Evolutionary conservation across 2,329 filamentous ascomycete genomes (phyloP).

Genomic region (Elsinoe batatas): DNA sequence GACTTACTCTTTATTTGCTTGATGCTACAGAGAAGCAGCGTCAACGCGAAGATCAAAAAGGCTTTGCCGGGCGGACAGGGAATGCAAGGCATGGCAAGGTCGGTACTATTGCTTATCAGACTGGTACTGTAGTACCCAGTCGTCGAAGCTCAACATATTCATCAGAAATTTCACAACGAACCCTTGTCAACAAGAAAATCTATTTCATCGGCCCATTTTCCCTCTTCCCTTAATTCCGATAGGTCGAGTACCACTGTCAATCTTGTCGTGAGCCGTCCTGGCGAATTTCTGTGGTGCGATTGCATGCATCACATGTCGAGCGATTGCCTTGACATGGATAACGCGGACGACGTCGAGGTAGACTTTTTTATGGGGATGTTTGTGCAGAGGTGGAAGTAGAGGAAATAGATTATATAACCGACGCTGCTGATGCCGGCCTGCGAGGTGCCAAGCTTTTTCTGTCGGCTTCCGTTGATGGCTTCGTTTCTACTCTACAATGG

Average conservation of each 20-base stretch:
- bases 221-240: neutral
- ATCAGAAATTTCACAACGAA: neutral
- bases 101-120: neutral
- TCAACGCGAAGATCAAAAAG: neutral
- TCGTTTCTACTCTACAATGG: neutral
- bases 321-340: neutral
- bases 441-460: neutral
- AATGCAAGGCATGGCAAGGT: neutral
- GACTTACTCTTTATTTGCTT: neutral
- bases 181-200: slow-evolving; percentile 1
- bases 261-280: neutral
- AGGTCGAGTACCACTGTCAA: neutral
- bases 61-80: neutral
- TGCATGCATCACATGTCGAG: neutral
- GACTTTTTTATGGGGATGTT: neutral
- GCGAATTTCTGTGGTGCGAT: neutral
- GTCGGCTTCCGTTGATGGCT: neutral
- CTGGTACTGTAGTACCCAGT: neutral
- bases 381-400: neutral
- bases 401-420: slow-evolving; percentile 1
- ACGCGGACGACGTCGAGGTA: slow-evolving; percentile 1
- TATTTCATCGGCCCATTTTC: neutral
- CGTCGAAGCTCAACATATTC: neutral
- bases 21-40: neutral
- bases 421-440: neutral